These are phyloP conservation scores for Starmerella roubikii DNA, from an alignment of 805 yeast species.

Conservation along the genomic window DNA sequence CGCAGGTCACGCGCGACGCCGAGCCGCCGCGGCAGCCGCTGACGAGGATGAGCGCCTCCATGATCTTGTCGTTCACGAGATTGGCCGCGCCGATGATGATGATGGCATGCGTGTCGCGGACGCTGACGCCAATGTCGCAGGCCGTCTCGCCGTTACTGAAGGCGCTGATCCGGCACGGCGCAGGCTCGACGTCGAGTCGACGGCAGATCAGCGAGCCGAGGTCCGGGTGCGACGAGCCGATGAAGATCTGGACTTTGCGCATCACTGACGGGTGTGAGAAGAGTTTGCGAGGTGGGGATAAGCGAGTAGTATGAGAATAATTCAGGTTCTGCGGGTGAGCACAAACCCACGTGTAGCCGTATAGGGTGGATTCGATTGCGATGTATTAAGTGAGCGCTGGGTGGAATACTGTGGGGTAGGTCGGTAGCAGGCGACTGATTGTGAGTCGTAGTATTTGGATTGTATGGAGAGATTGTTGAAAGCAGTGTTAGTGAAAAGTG, in stretches of 20 bases:
- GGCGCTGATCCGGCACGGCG: conserved; percentile 80
- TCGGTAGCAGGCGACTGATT: too few species aligned
- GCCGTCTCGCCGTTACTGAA: conserved; percentile 97
- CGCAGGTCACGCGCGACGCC: conserved; percentile 94
- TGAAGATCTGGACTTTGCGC: conserved; percentile 96
- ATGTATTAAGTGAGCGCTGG: too few species aligned
- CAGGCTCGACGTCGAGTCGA: conserved; percentile 81
- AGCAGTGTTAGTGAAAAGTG: too few species aligned
- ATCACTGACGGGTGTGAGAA: too few species aligned
- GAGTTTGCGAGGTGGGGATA: too few species aligned
- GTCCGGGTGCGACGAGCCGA: conserved; percentile 90
- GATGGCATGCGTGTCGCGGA: conserved; percentile 93
- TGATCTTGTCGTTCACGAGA: conserved; percentile 79
- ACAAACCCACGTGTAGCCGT: too few species aligned
- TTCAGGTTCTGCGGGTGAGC: too few species aligned
- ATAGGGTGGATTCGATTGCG: too few species aligned
- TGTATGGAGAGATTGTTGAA: too few species aligned
- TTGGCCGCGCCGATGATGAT: conserved; percentile 85
- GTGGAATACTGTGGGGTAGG: too few species aligned
- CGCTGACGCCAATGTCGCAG: conserved; percentile 87
- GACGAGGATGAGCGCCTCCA: conserved; percentile 87
- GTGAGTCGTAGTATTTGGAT: too few species aligned
- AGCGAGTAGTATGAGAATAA: too few species aligned
- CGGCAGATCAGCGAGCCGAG: conserved; percentile 83
- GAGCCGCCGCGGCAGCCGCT: conserved; percentile 97